phyloP scores from a whole-genome alignment of 2,329 filamentous ascomycete genomes.

The Botrytis sinoallii region DNA sequence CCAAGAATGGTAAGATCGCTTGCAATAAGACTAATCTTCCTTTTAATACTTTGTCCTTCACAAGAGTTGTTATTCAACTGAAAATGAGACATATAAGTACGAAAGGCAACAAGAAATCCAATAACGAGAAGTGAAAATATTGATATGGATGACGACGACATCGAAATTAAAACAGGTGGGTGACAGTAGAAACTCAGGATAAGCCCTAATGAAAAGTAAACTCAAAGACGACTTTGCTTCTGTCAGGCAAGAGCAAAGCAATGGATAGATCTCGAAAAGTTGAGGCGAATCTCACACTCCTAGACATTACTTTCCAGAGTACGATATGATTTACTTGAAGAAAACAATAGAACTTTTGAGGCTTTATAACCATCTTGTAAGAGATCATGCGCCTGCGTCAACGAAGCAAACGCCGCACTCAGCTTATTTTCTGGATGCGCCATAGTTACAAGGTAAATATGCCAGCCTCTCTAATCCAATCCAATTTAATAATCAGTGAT shows the following conservation, averaged over 20 bases:
- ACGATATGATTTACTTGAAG: neutral
- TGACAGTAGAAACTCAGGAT: neutral
- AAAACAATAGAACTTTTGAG: neutral
- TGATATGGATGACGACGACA: neutral
- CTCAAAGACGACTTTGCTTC: too few species aligned
- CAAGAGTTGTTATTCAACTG: neutral
- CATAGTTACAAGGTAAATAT: too few species aligned
- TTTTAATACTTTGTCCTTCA: neutral
- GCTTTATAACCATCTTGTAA: neutral
- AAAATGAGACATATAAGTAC: neutral
- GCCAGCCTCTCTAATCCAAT: too few species aligned
- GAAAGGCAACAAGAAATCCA: neutral
- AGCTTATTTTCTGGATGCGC: too few species aligned
- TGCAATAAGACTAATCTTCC: neutral
- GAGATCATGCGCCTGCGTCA: accelerated
- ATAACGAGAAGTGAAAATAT: too few species aligned
- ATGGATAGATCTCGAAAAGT: too few species aligned
- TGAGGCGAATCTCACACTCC: neutral
- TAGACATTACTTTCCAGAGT: neutral
- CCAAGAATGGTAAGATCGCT: too few species aligned
- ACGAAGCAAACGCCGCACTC: neutral
- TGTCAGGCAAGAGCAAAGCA: neutral
- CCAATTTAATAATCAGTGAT: too few species aligned
- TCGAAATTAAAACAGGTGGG: too few species aligned
- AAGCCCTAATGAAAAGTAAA: neutral